Percentiles rank a stretch among this genome's conserved stretches.
Evolutionary conservation across 805 yeast genomes (phyloP).

Genomic region (Yarrowia divulgata): DNA sequence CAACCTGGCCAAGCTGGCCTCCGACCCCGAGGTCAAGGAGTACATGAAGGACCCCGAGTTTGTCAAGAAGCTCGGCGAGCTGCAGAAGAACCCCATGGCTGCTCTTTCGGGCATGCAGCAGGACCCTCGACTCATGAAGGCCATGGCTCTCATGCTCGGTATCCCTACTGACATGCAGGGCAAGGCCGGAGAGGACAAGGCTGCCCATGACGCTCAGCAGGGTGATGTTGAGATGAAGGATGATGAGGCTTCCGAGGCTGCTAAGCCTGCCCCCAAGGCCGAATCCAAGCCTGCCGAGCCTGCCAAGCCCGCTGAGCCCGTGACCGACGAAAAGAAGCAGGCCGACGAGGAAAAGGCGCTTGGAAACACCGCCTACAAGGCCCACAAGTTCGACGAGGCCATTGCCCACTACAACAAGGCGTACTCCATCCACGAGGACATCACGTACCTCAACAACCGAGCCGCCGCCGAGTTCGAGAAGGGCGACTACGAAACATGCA

Average conservation of each 20-base stretch:
- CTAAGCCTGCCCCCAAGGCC: slow-evolving; percentile 46
- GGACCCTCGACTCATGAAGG: slow-evolving; percentile 88
- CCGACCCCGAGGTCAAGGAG: slow-evolving; percentile 87
- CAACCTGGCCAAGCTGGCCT: slow-evolving; percentile 73
- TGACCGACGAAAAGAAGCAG: slow-evolving; percentile 47
- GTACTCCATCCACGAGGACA: slow-evolving; percentile 79
- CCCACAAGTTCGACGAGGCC: slow-evolving; percentile 90
- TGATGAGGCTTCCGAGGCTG: slow-evolving; percentile 43
- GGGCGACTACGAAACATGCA: slow-evolving; percentile 87
- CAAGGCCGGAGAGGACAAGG: slow-evolving; percentile 43
- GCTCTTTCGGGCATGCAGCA: slow-evolving; percentile 71
- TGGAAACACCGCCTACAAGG: slow-evolving; percentile 87
- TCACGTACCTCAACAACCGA: slow-evolving; percentile 92
- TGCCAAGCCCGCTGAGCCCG: slow-evolving; percentile 53
- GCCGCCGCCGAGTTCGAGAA: slow-evolving; percentile 98
- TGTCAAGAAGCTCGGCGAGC: slow-evolving; percentile 65
- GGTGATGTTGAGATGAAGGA: slow-evolving; percentile 40
- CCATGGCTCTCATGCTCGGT: slow-evolving; percentile 86
- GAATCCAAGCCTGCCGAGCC: slow-evolving; percentile 46
- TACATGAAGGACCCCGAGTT: slow-evolving; percentile 86
- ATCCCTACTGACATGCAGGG: slow-evolving; percentile 58
- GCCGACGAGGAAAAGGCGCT: slow-evolving; percentile 71
- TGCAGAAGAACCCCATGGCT: slow-evolving; percentile 74
- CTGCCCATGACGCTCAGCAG: slow-evolving; percentile 39
- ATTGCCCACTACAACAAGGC: slow-evolving; percentile 86